Percentiles rank a stretch among this genome's conserved stretches.
Evolutionary conservation across 225 moss, liverwort and hornwort species (phyloP).

Genomic region (Asterella californica): DNA sequence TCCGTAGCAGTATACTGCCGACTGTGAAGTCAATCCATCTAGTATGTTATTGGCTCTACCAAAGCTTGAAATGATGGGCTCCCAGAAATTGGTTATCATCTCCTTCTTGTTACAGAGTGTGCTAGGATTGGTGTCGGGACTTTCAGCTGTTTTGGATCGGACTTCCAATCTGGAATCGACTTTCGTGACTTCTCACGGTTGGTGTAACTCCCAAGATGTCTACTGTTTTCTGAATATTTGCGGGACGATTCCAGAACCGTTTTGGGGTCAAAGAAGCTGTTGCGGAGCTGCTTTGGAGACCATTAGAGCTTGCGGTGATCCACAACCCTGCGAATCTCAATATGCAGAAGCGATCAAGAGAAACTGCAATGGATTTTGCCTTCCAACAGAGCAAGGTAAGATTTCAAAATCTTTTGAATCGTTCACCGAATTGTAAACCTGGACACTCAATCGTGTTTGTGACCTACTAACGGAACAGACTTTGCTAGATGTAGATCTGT

Average conservation of each 20-base stretch:
- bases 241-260: not conserved
- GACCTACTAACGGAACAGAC: too few species aligned
- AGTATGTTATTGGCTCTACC: not conserved
- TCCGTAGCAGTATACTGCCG: not conserved
- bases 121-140: not conserved
- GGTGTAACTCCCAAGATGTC: constrained; percentile 2
- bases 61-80: not conserved
- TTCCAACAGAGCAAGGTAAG: not conserved
- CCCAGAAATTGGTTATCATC: not conserved
- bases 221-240: not conserved
- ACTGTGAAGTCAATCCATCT: not conserved
- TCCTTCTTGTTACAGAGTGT: constrained; percentile 1
- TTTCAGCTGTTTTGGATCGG: not conserved
- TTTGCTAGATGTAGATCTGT: too few species aligned
- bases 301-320: constrained; percentile 6
- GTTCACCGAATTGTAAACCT: not conserved
- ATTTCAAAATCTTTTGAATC: not conserved
- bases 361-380: not conserved
- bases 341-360: not conserved
- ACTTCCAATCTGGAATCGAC: not conserved
- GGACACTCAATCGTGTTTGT: too few species aligned
- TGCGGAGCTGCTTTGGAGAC: constrained; percentile 8
- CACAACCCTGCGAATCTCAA: constrained; percentile 3
- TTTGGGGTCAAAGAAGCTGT: constrained; percentile 6
- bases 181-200: not conserved